Evolutionary conservation across 495 filamentous ascomycete species (phyloP), one percentile per base, ranked within the genome.

Genomic region (Tuber magnatum): DNA sequence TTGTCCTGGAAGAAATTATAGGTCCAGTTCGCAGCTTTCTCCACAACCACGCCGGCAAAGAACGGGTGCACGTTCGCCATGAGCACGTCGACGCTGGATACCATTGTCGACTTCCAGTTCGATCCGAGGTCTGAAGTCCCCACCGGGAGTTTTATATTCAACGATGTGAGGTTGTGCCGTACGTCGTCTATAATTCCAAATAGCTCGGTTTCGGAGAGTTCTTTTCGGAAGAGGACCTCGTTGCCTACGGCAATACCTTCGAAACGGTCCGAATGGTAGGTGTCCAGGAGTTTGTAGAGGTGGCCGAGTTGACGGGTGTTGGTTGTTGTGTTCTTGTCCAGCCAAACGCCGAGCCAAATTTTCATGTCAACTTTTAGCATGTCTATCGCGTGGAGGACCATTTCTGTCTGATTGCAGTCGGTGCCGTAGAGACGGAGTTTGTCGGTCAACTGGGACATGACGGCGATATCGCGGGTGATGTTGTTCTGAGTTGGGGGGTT

Each of bases 11-110:
- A 99, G 84, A 97, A 97, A 74, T 84, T 80, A 87, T 86, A 92
- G 6, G 94, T 97, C 95, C 95, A 99, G 39, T 85, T 85, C 14
- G 94, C 89, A 0, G 94, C 94, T 32, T 86, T 80, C 35, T 88
- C 85, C 22, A 88, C 90, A 22, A 86, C 85, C 68, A 92, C 89
- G 72, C 95, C 95, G 6, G 90, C 93, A 80, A 99, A 99, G 87
- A 99, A 98, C 2, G 95, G 95, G 83, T 99, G 95, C 46, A 98
- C 90, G 82, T 99, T 99, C 32, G 93, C 92, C 94, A 98, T 98
- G 82, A 97, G 89, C 76, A 92, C 88, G 78, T 98, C 95, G 65
- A 93, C 91, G 69, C 88, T 85, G 8, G 81, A 73, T 0, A 92
- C 90, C 24, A 99, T 87, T 0, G 86, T 81, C 2, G 86, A 78